Evolutionary conservation across 352 stramenopile species (phyloP), one percentile per base, ranked within the genome.

Genomic region (Phytophthora melonis): DNA sequence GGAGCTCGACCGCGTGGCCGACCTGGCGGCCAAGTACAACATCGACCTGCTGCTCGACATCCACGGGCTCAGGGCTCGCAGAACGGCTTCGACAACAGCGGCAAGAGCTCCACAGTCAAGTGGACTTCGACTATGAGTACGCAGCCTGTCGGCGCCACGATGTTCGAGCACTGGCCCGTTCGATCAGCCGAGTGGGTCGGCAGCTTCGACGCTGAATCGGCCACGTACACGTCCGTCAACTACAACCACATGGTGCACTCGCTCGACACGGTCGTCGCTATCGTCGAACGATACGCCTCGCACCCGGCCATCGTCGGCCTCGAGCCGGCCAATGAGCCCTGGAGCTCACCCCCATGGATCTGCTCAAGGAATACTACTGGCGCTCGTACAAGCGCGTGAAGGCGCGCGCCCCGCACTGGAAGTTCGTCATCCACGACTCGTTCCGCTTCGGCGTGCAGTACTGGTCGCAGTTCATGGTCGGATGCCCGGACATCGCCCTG

Each of bases 31-130:
- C 30, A 92, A 93, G 72, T 95, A 98, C 82, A 83, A 88, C 49
- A 89, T 98, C 14, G 79, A 86, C 19, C 79, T 98, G 5, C 71
- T 98, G 45, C 75, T 99, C 30, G 96, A 99, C 76, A 88, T 99
- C 43, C 96, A 99, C 81, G 90, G 91, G 5, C 75, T 95, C 55
- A 95, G 25, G 94, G 90, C 30, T 97, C 87, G 45, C 94, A 98
- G 80, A 99, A 99, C 79, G 96, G 96, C 30, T 98, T 98, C 75
- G 96, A 99, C 80, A 99, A 99, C 80, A 97, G 86, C 27, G 96
- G 96, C 11, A 85, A 90, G 64, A 80, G 90, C 36, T 80, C 91
- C 32, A 81, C 67, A n/a, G 54, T 74, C 19, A 59, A 63, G 67
- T 74, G 67, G 67, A 74, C 59, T 18, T 74, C 67, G 0, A 74